Evolutionary conservation across 108 stramenopile genomes (phyloP).

Genomic region (Skeletonema tropicum): DNA sequence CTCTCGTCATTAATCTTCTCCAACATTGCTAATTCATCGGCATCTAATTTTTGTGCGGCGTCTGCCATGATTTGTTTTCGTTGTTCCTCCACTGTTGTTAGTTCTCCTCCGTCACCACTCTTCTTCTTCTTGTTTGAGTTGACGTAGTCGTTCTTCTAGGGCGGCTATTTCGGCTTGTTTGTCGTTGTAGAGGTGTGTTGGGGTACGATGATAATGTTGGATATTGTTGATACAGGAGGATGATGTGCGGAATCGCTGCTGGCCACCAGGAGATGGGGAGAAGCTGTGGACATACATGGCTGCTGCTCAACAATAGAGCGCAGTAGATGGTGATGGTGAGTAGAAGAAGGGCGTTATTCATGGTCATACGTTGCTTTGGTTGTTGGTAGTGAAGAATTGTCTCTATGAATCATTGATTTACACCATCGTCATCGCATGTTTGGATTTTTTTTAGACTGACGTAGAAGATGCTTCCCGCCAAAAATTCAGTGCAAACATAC

Average conservation of each 20-base stretch:
- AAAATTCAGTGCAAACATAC: no score
- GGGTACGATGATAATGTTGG: not conserved
- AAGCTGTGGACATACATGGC: not conserved
- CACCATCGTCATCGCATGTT: no score
- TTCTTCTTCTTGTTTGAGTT: conserved; percentile 26
- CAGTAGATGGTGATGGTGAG: not conserved
- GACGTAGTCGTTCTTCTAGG: conserved; percentile 37
- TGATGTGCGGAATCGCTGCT: not conserved
- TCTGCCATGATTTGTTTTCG: not conserved
- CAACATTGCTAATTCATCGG: conserved; percentile 11
- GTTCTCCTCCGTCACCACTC: not conserved
- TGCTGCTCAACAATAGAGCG: not conserved
- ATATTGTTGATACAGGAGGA: no score
- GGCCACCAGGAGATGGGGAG: not conserved
- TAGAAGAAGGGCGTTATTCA: not conserved
- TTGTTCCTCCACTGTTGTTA: not conserved
- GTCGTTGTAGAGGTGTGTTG: conserved; percentile 5
- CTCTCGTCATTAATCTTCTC: conserved; percentile 25
- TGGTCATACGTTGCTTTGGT: not conserved
- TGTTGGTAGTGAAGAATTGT: not conserved
- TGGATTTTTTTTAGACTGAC: no score
- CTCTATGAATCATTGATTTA: no score
- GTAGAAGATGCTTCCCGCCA: no score
- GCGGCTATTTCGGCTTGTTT: conserved; percentile 53
- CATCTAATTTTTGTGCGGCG: not conserved